Base-by-base conservation (phyloP, 2,329 filamentous ascomycete genomes). In the Ilyonectria destructans region DNA sequence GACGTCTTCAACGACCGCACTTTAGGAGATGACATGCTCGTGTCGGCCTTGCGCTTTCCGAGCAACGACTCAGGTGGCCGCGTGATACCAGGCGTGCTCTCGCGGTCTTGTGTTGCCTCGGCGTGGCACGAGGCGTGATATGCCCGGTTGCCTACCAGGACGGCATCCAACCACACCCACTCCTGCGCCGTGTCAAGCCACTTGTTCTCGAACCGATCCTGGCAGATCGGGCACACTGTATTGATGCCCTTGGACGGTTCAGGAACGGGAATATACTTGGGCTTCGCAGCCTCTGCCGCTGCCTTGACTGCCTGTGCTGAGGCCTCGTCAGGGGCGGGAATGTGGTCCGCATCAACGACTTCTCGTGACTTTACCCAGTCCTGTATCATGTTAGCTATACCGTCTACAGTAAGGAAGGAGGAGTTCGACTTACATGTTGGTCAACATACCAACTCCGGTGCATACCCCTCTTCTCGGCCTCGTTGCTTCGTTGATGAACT, bases 371-470 rank as follows among this genome's bases (percentile, higher is more conserved):
- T 92, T 65, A 97, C 92, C 96, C 96, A 99, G 78, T 98, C 95
- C 90, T 95, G 67, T 1, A 15, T 7, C 26, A 35, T 69, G 70
- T 84, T 73, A 81, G 79, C 59, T 62, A 59, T 40, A 12, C n/a
- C 12, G 13, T 48, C 19, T 33, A 8, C 9, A 23, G 1, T 6
- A 17, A 35, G 19, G 62, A 9, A 13, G 3, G 3, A 26, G 2
- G 37, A 9, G 9, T 31, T 45, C 17, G 46, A 78, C 90, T 83
- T 86, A 94, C 92, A 83, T 91, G 87, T 83, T 97, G 93, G 77
- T 97, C 94, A 56, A 97, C 91, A 79, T 97, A 98, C 94, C 95
- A 98, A 80, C 94, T 97, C 37, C 96, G 91, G 77, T 97, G 95
- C 75, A 97, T 93, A 35, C 93, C 95, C 69, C 94, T 89, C 79